Conservation (phyloP, 345 rosid species). For the Lepidium didymum region DNA sequence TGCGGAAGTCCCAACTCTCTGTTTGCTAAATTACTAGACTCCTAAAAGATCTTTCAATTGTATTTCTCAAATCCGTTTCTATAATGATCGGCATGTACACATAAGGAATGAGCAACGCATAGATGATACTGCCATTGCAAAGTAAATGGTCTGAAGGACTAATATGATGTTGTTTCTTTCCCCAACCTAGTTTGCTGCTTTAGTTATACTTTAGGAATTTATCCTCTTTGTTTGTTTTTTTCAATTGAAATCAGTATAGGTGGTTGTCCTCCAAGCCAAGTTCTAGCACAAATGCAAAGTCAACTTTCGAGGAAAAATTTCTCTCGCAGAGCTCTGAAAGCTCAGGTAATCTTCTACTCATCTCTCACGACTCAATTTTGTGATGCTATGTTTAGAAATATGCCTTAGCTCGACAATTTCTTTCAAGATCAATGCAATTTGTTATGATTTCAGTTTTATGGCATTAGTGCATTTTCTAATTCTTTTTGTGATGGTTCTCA, state of each 20-base stretch:
- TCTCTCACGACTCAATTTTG: neutral
- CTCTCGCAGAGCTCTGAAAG: conserved; percentile 87
- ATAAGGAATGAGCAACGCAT: neutral
- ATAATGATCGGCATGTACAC: neutral
- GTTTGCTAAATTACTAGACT: neutral
- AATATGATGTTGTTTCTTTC: neutral
- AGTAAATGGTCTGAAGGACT: neutral
- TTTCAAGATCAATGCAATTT: conserved; percentile 3
- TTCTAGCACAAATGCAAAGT: conserved; percentile 47
- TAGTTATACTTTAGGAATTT: neutral
- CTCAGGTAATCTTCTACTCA: conserved; percentile 59
- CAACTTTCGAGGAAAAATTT: conserved; percentile 93
- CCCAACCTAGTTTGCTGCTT: neutral
- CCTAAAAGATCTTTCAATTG: neutral
- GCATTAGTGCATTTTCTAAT: neutral
- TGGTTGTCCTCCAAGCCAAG: conserved; percentile 95
- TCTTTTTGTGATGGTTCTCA: neutral
- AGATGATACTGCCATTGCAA: conserved; percentile 3
- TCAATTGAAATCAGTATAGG: conserved; percentile 67
- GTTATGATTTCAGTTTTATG: neutral
- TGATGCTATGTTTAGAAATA: neutral
- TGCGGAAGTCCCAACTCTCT: neutral
- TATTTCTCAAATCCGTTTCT: neutral
- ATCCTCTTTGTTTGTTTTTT: conserved; percentile 24
- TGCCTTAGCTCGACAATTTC: neutral